Conservation (phyloP, 768 basidiomycete genomes). For the Suillus americanus region DNA sequence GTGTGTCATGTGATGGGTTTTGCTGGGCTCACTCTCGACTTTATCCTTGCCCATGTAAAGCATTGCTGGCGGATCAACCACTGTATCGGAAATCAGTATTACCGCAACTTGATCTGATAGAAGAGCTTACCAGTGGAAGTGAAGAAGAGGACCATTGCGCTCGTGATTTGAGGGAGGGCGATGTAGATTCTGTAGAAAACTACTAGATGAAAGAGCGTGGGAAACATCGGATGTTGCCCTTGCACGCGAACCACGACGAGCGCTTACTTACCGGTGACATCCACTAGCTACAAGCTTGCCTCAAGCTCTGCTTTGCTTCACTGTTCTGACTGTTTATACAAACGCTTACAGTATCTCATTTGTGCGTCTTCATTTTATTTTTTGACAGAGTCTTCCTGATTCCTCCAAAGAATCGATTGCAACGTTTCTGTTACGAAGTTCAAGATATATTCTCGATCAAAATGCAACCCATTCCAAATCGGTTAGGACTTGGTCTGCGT, state of each 20-base stretch:
- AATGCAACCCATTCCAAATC: slow-evolving; percentile 72
- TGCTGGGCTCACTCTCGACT: slow-evolving; percentile 72
- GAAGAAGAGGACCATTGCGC: slow-evolving; percentile 58
- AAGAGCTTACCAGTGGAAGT: slow-evolving; percentile 45
- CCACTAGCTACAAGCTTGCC: neutral
- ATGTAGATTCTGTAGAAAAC: neutral
- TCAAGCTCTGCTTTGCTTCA: neutral
- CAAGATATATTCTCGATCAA: slow-evolving; percentile 6
- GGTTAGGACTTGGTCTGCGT: slow-evolving; percentile 87
- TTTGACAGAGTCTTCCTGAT: neutral
- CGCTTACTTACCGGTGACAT: neutral
- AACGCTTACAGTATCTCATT: neutral
- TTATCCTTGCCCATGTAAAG: slow-evolving; percentile 98
- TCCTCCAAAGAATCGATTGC: neutral
- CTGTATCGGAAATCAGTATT: slow-evolving; percentile 34
- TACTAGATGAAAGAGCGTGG: neutral
- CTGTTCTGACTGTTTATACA: neutral
- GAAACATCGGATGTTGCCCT: neutral
- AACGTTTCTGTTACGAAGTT: neutral
- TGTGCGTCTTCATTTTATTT: neutral
- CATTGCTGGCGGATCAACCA: slow-evolving; percentile 57
- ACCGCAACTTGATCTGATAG: neutral
- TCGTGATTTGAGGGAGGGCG: neutral
- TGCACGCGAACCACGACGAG: slow-evolving; percentile 1
- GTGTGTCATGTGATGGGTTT: neutral